Base-by-base conservation (phyloP, 768 basidiomycete genomes). In the Leccinum fibrillosum region DNA sequence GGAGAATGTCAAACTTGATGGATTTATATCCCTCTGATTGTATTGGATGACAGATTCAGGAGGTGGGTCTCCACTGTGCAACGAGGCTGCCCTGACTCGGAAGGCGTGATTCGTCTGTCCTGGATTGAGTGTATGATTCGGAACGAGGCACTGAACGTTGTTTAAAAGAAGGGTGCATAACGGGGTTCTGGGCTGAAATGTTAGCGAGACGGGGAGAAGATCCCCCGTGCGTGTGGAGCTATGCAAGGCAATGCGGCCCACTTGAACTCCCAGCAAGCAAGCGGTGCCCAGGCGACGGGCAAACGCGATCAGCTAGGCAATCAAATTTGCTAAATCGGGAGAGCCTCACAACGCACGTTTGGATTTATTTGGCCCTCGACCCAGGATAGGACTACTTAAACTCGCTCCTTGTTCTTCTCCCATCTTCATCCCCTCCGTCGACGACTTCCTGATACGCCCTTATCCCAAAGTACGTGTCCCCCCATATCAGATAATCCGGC, bases 351-450 rank as follows among this genome's bases (percentile, higher is more conserved):
- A 57, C 62, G 56, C 52, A 39, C 25, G 10, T 71, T 73, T 72
- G 68, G 49, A 25, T n/a, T 54, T 72, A 28, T 74, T 74, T 72
- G 71, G 62, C n/a, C 71, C 71, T 72, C 55, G 60, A 62, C 71
- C 71, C 71, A 66, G 52, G 56, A 59, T 54, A 12, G 13, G 48
- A 59, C 61, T 72, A 72, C 71, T 74, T 72, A 74, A 74, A 66
- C 62, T 42, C 52, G 10, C 54, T 25, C 10, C 30, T 62, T 50
- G 56, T 52, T 56, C 62, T 26, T 58, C 62, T 55, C 63, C 61
- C 69, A 66, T 70, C 66, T 68, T 59, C 60, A 34, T 51, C 62
- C 50, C 47, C 54, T 45, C 47, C 63, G 62, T 53, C 66, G 9
- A 60, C 59, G 57, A 53, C n/a, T 9, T 30, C 34, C 47, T 10